A percentile compares a stretch with the other conserved stretches of the same genome.
Evolutionary conservation across 2,329 filamentous ascomycete species (phyloP).

Genomic region (Colletotrichum sp.): DNA sequence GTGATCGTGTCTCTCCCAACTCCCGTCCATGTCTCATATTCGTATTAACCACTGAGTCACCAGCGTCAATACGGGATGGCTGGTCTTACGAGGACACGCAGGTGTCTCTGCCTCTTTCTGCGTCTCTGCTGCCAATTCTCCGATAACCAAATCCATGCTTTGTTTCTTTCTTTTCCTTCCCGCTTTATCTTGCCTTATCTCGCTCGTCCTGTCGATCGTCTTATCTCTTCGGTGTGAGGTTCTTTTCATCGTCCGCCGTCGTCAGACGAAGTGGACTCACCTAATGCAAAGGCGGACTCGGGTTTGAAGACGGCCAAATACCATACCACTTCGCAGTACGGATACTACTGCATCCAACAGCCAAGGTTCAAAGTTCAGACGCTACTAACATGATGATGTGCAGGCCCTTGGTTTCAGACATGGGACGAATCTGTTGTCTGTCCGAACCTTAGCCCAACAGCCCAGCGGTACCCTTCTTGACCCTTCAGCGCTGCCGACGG

Average conservation of each 20-base stretch:
- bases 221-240: neutral
- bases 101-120: neutral
- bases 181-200: neutral
- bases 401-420: constrained; percentile 16
- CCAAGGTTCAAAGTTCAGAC: constrained; percentile 15
- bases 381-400: constrained; percentile 20
- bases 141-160: neutral
- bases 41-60: neutral
- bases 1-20: neutral
- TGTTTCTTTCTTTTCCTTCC: neutral
- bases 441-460: constrained; percentile 2
- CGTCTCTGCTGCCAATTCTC: neutral
- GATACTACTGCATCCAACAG: neutral
- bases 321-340: neutral
- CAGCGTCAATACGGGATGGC: neutral
- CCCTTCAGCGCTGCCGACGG: neutral
- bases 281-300: neutral
- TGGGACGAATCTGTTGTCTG: constrained; percentile 11
- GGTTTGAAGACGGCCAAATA: neutral
- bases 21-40: neutral
- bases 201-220: neutral
- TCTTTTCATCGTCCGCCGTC: neutral
- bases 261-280: neutral
- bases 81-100: neutral
- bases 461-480: neutral